Conservation (phyloP, 176 grass and related monocot species). For the Oryza glaberrima region DNA sequence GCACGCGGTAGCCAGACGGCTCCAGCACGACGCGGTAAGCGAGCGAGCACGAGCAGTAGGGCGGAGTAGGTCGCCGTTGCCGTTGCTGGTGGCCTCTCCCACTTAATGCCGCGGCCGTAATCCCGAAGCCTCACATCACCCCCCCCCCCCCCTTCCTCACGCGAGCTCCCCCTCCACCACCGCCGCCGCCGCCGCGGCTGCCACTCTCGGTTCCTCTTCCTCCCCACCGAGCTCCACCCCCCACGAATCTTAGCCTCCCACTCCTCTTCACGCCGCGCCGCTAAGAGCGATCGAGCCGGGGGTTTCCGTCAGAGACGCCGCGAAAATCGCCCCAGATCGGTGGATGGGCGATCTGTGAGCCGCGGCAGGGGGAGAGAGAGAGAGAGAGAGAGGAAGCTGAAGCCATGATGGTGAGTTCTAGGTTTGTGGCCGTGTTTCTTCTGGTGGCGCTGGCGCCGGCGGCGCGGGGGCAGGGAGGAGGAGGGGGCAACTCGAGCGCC, state of each 20-base stretch:
- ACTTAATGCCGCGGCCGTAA: conserved; percentile 50
- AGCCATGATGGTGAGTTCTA: conserved; percentile 18
- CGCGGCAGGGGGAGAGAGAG: neutral
- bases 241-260: neutral
- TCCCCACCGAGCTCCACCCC: neutral
- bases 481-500: conserved; percentile 25
- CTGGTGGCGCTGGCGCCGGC: conserved; percentile 1
- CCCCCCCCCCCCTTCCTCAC: neutral
- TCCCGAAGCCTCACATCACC: neutral
- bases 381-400: neutral
- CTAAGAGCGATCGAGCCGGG: too few species aligned
- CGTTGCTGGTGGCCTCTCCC: conserved; percentile 11
- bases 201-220: conserved; percentile 16
- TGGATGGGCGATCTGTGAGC: conserved; percentile 58
- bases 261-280: neutral
- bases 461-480: conserved; percentile 36
- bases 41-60: neutral
- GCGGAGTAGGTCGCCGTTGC: conserved; percentile 43
- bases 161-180: neutral
- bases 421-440: conserved; percentile 28
- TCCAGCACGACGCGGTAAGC: neutral
- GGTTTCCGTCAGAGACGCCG: too few species aligned
- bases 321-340: conserved; percentile 31
- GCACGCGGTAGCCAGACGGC: neutral
- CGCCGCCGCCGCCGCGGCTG: neutral